A percentile compares a stretch with the other conserved stretches of the same genome.
phyloP scores from a whole-genome alignment of 2,329 filamentous ascomycete species.

The Pleurostoma richardsiae region DNA sequence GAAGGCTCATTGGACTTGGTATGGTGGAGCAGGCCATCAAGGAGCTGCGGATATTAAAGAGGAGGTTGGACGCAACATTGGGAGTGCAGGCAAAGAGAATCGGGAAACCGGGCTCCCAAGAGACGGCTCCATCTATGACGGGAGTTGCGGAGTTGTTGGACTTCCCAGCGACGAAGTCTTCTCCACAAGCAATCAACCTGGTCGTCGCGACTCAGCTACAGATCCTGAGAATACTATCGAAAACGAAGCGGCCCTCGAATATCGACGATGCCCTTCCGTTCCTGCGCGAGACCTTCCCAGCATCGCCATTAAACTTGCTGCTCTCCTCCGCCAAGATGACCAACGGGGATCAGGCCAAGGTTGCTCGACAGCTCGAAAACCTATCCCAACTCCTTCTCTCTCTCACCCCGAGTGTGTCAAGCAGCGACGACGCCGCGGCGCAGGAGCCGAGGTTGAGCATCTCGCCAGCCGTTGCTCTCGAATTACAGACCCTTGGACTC shows the following conservation, averaged over 20 bases:
- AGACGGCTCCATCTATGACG: conserved; percentile 32
- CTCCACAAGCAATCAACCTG: conserved; percentile 42
- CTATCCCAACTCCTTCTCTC: conserved; percentile 61
- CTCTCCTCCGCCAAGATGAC: conserved; percentile 35
- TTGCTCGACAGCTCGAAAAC: conserved; percentile 60
- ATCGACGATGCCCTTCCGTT: conserved; percentile 53
- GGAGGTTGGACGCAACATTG: conserved; percentile 44
- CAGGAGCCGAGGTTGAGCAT: conserved; percentile 49
- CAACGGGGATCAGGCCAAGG: conserved; percentile 47
- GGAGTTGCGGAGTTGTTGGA: conserved; percentile 56
- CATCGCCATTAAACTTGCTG: conserved; percentile 56
- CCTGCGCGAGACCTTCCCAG: conserved; percentile 44
- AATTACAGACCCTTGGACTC: conserved; percentile 61
- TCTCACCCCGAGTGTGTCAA: conserved; percentile 62
- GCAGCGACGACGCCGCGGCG: conserved; percentile 54
- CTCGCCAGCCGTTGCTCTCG: conserved; percentile 51
- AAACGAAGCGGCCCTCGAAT: conserved; percentile 52
- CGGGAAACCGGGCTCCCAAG: conserved; percentile 18
- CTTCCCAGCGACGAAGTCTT: conserved; percentile 42
- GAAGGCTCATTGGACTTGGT: conserved; percentile 59
- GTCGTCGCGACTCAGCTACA: conserved; percentile 62
- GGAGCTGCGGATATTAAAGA: conserved; percentile 63
- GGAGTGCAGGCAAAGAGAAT: conserved; percentile 22
- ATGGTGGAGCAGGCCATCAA: conserved; percentile 64
- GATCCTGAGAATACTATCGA: conserved; percentile 57